Evolutionary conservation across 2,329 filamentous ascomycete species (phyloP).

Genomic region (Neofusicoccum sp.): DNA sequence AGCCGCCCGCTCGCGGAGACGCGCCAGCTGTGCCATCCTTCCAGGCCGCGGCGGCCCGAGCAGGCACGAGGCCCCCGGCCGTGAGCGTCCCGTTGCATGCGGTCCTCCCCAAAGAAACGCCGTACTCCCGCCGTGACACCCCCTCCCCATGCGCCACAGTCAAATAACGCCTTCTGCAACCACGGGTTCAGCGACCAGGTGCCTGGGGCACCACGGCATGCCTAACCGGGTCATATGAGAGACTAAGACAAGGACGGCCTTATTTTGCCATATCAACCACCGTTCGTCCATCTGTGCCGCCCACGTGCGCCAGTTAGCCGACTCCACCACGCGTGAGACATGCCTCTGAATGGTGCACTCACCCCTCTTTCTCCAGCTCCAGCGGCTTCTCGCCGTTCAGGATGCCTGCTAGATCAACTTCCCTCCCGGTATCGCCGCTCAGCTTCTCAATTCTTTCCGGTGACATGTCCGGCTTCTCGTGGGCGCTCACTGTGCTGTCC

Average conservation of each 20-base stretch:
- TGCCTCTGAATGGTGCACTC: conserved; percentile 19
- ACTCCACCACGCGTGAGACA: not conserved
- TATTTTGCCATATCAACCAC: conserved; percentile 13
- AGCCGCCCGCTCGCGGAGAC: not conserved
- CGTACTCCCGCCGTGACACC: conserved; percentile 8
- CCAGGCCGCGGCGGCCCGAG: not conserved
- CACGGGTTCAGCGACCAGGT: conserved; percentile 1
- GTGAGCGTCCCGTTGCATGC: not conserved
- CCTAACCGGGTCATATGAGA: conserved; percentile 13
- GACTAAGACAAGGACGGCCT: conserved; percentile 1
- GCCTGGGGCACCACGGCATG: not conserved
- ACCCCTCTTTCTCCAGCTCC: conserved; percentile 28
- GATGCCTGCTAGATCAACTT: conserved; percentile 30
- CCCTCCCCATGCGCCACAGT: conserved; percentile 4
- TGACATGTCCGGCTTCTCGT: conserved; percentile 33
- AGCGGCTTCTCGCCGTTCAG: conserved; percentile 17
- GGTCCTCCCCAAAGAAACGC: not conserved
- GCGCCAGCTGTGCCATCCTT: not conserved
- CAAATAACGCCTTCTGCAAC: conserved; percentile 7
- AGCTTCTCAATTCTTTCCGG: conserved; percentile 31
- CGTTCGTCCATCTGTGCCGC: conserved; percentile 15
- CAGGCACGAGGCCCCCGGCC: not conserved
- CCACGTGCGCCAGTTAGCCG: conserved; percentile 21
- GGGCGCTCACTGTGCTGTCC: conserved; percentile 19
- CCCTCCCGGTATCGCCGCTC: conserved; percentile 31